A percentile compares a stretch with the other conserved stretches of the same genome.
phyloP scores from a whole-genome alignment of 108 stramenopile genomes.

The Cyclotella atomus region DNA sequence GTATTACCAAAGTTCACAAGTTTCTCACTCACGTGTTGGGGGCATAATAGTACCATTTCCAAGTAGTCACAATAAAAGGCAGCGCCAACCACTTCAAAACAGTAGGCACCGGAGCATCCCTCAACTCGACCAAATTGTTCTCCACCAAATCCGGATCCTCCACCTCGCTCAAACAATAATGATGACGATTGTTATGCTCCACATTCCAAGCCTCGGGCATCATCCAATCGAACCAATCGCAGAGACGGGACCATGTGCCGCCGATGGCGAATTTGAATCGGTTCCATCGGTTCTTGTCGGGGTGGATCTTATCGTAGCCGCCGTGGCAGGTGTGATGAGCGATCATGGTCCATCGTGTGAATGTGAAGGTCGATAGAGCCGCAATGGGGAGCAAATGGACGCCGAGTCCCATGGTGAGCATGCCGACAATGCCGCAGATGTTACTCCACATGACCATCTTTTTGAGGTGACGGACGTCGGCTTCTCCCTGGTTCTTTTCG shows the following conservation, averaged over 20 bases:
- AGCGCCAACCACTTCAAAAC: slow-evolving; percentile 67
- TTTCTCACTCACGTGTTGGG: too few species aligned
- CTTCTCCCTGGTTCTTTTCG: slow-evolving; percentile 75
- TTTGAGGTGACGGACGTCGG: slow-evolving; percentile 87
- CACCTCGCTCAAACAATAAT: slow-evolving; percentile 81
- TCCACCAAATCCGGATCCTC: slow-evolving; percentile 92
- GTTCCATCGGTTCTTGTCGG: slow-evolving; percentile 74
- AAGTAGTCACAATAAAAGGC: slow-evolving; percentile 59
- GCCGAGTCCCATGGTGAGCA: slow-evolving; percentile 59
- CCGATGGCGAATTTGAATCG: slow-evolving; percentile 85
- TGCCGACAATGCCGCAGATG: slow-evolving; percentile 74
- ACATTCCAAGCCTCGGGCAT: slow-evolving; percentile 94
- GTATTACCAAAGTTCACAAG: too few species aligned
- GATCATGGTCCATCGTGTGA: slow-evolving; percentile 88
- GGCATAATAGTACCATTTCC: slow-evolving; percentile 94
- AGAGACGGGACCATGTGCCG: slow-evolving; percentile 56
- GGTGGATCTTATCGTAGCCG: slow-evolving; percentile 83
- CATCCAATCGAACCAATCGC: slow-evolving; percentile 93
- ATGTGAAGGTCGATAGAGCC: slow-evolving; percentile 73
- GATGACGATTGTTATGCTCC: slow-evolving; percentile 92
- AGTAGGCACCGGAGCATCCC: slow-evolving; percentile 57
- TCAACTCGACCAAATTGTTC: slow-evolving; percentile 73
- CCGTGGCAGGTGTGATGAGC: slow-evolving; percentile 91
- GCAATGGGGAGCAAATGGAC: slow-evolving; percentile 60
- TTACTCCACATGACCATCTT: slow-evolving; percentile 90